phyloP scores from a whole-genome alignment of 129 eudicot genomes.

The Tagetes erecta region DNA sequence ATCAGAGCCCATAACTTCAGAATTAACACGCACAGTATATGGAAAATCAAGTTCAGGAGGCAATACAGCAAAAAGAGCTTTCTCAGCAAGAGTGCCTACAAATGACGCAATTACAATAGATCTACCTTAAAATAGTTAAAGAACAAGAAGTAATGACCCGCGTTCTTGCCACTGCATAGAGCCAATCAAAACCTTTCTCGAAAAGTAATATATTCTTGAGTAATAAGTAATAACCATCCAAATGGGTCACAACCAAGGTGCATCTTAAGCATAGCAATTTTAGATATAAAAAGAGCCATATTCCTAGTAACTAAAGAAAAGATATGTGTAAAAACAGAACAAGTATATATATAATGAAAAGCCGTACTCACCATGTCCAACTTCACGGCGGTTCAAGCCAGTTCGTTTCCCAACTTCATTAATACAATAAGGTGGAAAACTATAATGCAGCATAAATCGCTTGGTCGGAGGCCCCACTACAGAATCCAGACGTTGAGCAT shows the following conservation, averaged over 20 bases:
- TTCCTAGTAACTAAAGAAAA: background rate
- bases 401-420: conserved; percentile 92
- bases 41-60: conserved; percentile 84
- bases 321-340: background rate
- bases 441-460: conserved; percentile 94
- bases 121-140: background rate
- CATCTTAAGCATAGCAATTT: background rate
- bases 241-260: conserved; percentile 6
- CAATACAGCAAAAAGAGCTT: conserved; percentile 86
- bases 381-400: conserved; percentile 92
- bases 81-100: conserved; percentile 96
- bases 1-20: conserved; percentile 99
- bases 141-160: background rate
- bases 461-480: conserved; percentile 85
- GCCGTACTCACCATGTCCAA: conserved; percentile 80
- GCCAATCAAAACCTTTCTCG: background rate
- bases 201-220: background rate
- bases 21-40: conserved; percentile 80
- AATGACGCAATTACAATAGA: background rate
- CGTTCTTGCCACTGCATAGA: conserved; percentile 7
- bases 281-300: background rate
- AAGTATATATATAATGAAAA: background rate
- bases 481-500: conserved; percentile 86
- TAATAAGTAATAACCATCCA: conserved; percentile 2
- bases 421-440: conserved; percentile 93